phyloP scores from a whole-genome alignment of 2,329 filamentous ascomycete genomes.

The Paraphoma chrysanthemicola region DNA sequence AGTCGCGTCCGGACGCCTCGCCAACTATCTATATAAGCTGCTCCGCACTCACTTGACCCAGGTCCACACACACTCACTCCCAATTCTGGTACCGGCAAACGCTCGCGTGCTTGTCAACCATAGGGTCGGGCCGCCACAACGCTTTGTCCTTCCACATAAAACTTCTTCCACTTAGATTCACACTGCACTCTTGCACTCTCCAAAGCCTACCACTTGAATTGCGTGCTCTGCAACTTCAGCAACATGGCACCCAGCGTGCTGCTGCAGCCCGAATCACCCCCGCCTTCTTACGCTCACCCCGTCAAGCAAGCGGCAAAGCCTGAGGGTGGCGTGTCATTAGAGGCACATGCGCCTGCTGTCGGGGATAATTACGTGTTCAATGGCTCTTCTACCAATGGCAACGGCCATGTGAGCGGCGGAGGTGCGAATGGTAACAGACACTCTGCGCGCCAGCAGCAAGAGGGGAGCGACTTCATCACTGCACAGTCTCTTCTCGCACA shows the following conservation, averaged over 20 bases:
- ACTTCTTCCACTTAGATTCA: background rate
- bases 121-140: background rate
- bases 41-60: conserved; percentile 7
- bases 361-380: conserved; percentile 22
- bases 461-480: conserved; percentile 31
- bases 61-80: background rate
- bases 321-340: conserved; percentile 26
- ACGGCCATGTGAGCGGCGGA: conserved; percentile 19
- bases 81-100: conserved; percentile 1
- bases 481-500: conserved; percentile 34
- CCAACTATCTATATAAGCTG: conserved; percentile 20
- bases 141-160: background rate
- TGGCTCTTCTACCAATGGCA: conserved; percentile 16
- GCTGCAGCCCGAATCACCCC: conserved; percentile 31
- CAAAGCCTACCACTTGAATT: too few species aligned
- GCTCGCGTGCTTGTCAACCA: conserved; percentile 9
- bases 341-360: conserved; percentile 27
- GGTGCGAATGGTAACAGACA: conserved; percentile 19
- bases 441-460: conserved; percentile 19
- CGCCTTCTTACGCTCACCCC: conserved; percentile 16
- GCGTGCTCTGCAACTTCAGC: background rate
- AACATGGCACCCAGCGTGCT: conserved; percentile 42
- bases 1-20: conserved; percentile 6
- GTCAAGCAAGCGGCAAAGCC: conserved; percentile 24
- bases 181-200: too few species aligned